Evolutionary conservation across 1,139 yeast species (phyloP).

Genomic region (Pichia sp.): DNA sequence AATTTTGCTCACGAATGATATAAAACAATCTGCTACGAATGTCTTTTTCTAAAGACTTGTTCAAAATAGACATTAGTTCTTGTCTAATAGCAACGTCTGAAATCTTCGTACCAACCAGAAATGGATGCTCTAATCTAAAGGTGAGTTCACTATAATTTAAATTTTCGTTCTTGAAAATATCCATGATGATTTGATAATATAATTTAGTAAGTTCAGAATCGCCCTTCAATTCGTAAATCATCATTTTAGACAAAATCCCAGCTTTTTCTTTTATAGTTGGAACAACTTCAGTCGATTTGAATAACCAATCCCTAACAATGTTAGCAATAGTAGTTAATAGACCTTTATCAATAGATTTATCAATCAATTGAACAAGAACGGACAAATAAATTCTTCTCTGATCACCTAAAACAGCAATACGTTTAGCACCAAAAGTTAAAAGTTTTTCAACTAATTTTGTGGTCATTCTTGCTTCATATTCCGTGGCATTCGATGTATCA

Average conservation of each 20-base stretch:
- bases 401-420: constrained; percentile 83
- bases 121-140: constrained; percentile 94
- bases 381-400: constrained; percentile 86
- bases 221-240: constrained; percentile 84
- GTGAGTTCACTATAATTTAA: constrained; percentile 85
- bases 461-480: constrained; percentile 71
- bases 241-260: constrained; percentile 87
- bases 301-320: constrained; percentile 85
- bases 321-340: constrained; percentile 69
- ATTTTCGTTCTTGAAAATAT: constrained; percentile 76
- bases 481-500: constrained; percentile 31
- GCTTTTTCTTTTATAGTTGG: constrained; percentile 97
- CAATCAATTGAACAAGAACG: constrained; percentile 81
- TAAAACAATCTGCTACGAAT: constrained; percentile 76
- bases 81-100: constrained; percentile 71
- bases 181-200: constrained; percentile 81
- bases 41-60: constrained; percentile 73
- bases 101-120: constrained; percentile 84
- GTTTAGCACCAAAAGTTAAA: constrained; percentile 67
- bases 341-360: constrained; percentile 73
- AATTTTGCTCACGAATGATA: constrained; percentile 84
- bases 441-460: constrained; percentile 70
- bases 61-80: constrained; percentile 73
- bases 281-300: constrained; percentile 64
- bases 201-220: constrained; percentile 74